These are phyloP conservation scores for Cladosporium phlei DNA, from an alignment of 2,329 filamentous ascomycete genomes.

Conservation along the genomic window DNA sequence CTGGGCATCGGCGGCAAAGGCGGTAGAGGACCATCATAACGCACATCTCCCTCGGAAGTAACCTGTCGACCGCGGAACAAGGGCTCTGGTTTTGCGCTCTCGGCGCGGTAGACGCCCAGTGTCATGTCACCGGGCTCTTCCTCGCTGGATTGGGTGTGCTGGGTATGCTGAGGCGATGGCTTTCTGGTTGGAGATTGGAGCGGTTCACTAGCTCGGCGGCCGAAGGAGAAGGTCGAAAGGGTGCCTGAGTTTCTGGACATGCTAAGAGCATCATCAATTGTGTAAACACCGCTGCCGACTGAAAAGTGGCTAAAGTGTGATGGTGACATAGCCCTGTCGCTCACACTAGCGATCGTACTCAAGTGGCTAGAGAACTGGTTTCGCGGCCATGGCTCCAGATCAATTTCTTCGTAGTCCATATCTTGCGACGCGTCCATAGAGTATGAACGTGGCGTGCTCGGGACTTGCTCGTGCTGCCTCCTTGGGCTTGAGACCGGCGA, in stretches of 20 bases:
- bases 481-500: conserved; percentile 31
- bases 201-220: conserved; percentile 23
- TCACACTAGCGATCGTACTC: conserved; percentile 35
- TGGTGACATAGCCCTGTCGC: conserved; percentile 25
- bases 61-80: conserved; percentile 24
- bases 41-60: conserved; percentile 14
- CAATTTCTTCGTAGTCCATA: conserved; percentile 27
- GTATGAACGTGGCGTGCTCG: neutral
- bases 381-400: conserved; percentile 28
- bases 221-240: conserved; percentile 3
- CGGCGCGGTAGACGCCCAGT: conserved; percentile 26
- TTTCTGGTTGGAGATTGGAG: conserved; percentile 21
- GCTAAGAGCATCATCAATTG: conserved; percentile 27
- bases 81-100: conserved; percentile 32
- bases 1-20: conserved; percentile 28
- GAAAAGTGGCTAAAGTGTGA: conserved; percentile 31
- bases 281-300: conserved; percentile 29
- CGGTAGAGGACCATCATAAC: conserved; percentile 28
- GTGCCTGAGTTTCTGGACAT: conserved; percentile 13
- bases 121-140: conserved; percentile 29
- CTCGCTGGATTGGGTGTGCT: conserved; percentile 14
- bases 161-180: conserved; percentile 17
- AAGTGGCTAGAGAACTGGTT: conserved; percentile 30
- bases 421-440: conserved; percentile 13
- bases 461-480: conserved; percentile 21